These are phyloP conservation scores for Coemansia sp. DNA, from an alignment of 192 early-diverging fungal genomes.

Conservation along the genomic window DNA sequence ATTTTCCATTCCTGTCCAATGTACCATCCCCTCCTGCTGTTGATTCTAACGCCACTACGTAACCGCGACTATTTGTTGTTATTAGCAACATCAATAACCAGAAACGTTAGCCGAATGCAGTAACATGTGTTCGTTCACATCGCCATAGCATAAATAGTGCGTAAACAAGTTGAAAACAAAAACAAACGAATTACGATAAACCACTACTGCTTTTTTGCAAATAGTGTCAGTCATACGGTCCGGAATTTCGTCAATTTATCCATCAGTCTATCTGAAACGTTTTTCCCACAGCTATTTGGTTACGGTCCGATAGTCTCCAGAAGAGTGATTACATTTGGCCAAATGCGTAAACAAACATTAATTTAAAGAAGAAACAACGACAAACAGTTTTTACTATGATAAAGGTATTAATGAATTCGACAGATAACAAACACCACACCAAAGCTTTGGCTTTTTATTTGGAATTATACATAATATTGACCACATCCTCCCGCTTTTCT, in stretches of 20 bases:
- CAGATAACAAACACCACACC: not conserved
- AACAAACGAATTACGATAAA: not conserved
- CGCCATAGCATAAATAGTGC: not conserved
- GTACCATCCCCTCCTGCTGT: no score
- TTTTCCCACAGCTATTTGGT: slow-evolving; percentile 2
- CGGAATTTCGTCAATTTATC: not conserved
- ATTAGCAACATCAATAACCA: not conserved
- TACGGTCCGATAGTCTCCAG: not conserved
- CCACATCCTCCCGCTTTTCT: not conserved
- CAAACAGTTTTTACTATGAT: not conserved
- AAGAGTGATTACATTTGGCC: not conserved
- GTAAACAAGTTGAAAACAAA: not conserved
- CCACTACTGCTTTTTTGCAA: not conserved
- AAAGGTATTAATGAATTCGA: not conserved
- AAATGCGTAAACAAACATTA: not conserved
- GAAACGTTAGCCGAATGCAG: slow-evolving; percentile 5
- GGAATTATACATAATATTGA: not conserved
- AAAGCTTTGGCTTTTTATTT: not conserved
- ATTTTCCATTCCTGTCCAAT: not conserved
- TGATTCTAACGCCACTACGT: no score
- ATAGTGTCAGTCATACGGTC: not conserved
- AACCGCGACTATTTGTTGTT: not conserved
- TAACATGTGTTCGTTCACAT: no score
- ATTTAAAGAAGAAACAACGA: not conserved
- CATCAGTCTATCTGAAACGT: not conserved